phyloP scores from a whole-genome alignment of 805 yeast species.

The Nakazawaea ernobii region DNA sequence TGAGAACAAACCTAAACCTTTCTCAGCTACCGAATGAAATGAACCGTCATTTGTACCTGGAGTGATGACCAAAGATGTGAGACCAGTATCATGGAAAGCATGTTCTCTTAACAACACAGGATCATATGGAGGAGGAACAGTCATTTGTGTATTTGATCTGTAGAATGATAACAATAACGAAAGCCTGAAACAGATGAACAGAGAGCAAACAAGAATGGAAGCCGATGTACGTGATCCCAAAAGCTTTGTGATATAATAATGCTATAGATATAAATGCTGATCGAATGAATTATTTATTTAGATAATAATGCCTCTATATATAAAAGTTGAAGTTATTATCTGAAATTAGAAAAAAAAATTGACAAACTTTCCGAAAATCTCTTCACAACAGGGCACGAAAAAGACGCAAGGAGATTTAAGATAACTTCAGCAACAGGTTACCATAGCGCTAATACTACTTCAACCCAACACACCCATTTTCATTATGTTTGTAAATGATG shows the following conservation, averaged over 20 bases:
- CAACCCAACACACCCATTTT: background rate
- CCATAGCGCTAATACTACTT: background rate
- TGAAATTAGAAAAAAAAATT: background rate
- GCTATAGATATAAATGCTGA: too few species aligned
- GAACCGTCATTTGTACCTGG: slow-evolving; percentile 17
- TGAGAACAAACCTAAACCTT: slow-evolving; percentile 25
- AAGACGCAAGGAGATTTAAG: background rate
- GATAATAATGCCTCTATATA: too few species aligned
- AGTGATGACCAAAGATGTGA: slow-evolving; percentile 22
- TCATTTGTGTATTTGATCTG: slow-evolving; percentile 15
- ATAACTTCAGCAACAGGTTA: background rate
- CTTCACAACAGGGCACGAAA: background rate
- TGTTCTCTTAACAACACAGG: slow-evolving; percentile 28
- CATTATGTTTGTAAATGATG: too few species aligned
- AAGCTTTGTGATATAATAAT: too few species aligned
- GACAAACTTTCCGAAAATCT: background rate
- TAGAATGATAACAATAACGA: background rate
- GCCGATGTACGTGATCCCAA: too few species aligned
- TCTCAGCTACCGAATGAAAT: slow-evolving; percentile 23
- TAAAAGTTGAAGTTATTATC: too few species aligned
- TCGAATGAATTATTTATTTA: too few species aligned
- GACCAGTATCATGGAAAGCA: slow-evolving; percentile 21
- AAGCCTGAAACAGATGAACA: background rate
- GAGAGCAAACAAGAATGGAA: background rate
- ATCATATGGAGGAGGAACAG: slow-evolving; percentile 27